Percentiles rank a stretch among this genome's conserved stretches.
These are phyloP conservation scores for Colletotrichum destructivum DNA, from an alignment of 2,329 filamentous ascomycete genomes.

Conservation along the genomic window DNA sequence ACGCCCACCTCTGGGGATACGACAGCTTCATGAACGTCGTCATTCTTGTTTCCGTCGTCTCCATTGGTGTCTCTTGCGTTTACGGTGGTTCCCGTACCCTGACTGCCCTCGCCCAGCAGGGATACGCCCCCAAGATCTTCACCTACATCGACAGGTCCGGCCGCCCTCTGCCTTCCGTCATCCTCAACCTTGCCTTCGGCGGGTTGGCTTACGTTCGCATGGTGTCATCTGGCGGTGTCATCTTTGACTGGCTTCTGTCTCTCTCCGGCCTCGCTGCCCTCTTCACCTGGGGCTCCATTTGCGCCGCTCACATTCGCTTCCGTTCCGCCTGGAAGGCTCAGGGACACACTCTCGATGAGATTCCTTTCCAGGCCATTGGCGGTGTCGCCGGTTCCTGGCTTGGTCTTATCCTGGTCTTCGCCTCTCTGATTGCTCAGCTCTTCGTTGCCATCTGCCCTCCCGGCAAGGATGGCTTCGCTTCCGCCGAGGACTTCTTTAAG, in stretches of 20 bases:
- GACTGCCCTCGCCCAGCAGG: slow-evolving; percentile 69
- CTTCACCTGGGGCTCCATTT: slow-evolving; percentile 78
- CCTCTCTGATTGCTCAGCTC: slow-evolving; percentile 68
- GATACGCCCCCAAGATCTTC: slow-evolving; percentile 69
- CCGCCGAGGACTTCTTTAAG: slow-evolving; percentile 68
- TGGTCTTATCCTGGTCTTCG: slow-evolving; percentile 69
- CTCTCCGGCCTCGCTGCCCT: slow-evolving; percentile 74
- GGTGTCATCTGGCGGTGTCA: slow-evolving; percentile 60
- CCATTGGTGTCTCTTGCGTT: slow-evolving; percentile 68
- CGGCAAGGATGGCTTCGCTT: slow-evolving; percentile 48
- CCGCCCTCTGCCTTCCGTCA: slow-evolving; percentile 64
- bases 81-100: slow-evolving; percentile 71
- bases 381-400: slow-evolving; percentile 75
- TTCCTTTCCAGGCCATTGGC: slow-evolving; percentile 73
- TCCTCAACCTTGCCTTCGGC: slow-evolving; percentile 62
- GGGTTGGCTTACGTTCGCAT: slow-evolving; percentile 64
- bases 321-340: slow-evolving; percentile 71
- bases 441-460: slow-evolving; percentile 63
- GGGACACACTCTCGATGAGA: slow-evolving; percentile 73
- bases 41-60: slow-evolving; percentile 68
- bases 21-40: slow-evolving; percentile 69
- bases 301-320: slow-evolving; percentile 78
- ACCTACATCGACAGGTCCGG: slow-evolving; percentile 69
- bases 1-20: slow-evolving; percentile 63
- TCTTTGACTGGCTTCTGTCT: slow-evolving; percentile 77